A percentile compares a stretch with the other conserved stretches of the same genome.
These are phyloP conservation scores for Arthrobotrys conoides DNA, from an alignment of 2,329 filamentous ascomycete species.

Conservation along the genomic window DNA sequence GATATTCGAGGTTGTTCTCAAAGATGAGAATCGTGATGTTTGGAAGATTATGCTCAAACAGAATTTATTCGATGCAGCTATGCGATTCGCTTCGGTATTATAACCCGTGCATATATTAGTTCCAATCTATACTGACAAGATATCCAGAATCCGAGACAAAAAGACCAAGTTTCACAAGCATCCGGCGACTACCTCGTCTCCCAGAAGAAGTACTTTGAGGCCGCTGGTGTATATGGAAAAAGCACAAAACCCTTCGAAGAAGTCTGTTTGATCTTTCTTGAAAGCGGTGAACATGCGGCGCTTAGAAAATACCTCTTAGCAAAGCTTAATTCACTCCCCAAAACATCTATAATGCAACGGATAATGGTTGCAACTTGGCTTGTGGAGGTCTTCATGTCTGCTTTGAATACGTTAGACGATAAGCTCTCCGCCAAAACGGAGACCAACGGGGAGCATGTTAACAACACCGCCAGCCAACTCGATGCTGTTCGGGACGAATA, in stretches of 20 bases:
- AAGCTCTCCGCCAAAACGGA: conserved; percentile 84
- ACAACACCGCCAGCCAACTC: conserved; percentile 57
- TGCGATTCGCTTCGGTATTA: conserved; percentile 77
- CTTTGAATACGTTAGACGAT: conserved; percentile 93
- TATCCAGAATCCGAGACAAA: conserved; percentile 77
- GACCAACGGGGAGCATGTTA: conserved; percentile 48
- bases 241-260: conserved; percentile 98
- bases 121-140: conserved; percentile 12
- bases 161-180: conserved; percentile 89
- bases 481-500: conserved; percentile 76
- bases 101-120: not conserved
- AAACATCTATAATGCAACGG: conserved; percentile 88
- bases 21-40: conserved; percentile 90
- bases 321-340: conserved; percentile 85
- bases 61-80: conserved; percentile 88
- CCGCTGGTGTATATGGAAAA: conserved; percentile 89
- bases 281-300: conserved; percentile 90
- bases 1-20: conserved; percentile 93
- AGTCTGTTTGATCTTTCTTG: conserved; percentile 90
- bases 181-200: conserved; percentile 89
- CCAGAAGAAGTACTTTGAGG: conserved; percentile 86
- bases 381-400: conserved; percentile 96
- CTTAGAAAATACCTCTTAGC: conserved; percentile 89
- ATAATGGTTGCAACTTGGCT: conserved; percentile 97
- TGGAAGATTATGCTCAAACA: conserved; percentile 93